Conservation (phyloP, 257 asterid genomes). For the Solanum appendiculatum region DNA sequence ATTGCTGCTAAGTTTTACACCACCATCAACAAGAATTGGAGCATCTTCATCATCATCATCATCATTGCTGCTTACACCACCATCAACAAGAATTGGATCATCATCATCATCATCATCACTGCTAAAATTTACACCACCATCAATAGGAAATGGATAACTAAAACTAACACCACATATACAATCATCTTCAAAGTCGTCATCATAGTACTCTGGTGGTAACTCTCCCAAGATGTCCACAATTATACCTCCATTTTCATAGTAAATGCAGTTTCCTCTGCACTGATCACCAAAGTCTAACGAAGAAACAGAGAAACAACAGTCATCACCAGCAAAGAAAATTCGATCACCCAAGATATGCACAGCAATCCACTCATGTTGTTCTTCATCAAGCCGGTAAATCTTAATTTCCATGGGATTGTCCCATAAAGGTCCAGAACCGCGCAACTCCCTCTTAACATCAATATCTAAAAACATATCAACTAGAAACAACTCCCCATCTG, state of each 20-base stretch:
- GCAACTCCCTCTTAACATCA: not conserved
- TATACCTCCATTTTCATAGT: not conserved
- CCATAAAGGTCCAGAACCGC: accelerated
- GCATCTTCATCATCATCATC: too few species aligned
- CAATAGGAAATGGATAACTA: too few species aligned
- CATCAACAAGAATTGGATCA: too few species aligned
- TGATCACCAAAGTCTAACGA: not conserved
- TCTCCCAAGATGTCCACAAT: not conserved
- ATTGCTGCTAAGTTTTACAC: too few species aligned
- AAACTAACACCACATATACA: too few species aligned
- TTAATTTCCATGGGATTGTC: not conserved
- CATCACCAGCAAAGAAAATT: not conserved
- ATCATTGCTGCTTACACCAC: too few species aligned
- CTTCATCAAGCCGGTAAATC: not conserved
- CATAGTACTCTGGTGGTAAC: not conserved
- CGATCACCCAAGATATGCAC: not conserved
- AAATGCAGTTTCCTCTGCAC: not conserved
- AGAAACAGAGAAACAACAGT: not conserved
- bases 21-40: too few species aligned
- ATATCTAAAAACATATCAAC: not conserved
- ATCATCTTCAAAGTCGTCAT: too few species aligned
- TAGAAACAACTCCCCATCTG: not conserved
- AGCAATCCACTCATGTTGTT: not conserved
- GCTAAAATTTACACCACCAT: too few species aligned
- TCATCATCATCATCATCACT: too few species aligned